phyloP scores from a whole-genome alignment of 2,329 filamentous ascomycete genomes.

The Cercospora zeina region DNA sequence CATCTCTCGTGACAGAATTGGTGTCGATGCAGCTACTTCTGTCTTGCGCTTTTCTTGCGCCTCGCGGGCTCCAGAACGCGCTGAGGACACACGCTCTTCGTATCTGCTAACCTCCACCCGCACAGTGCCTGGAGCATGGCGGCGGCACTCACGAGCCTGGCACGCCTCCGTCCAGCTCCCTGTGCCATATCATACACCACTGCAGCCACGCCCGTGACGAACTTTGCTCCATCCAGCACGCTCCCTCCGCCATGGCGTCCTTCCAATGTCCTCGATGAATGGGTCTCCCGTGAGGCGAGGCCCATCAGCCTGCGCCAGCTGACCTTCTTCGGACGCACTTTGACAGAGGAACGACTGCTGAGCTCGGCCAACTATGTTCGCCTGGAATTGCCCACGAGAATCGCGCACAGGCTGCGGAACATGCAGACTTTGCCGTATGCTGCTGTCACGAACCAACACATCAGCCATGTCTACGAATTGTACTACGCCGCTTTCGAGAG shows the following conservation, averaged over 20 bases:
- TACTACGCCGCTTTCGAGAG: conserved; percentile 97
- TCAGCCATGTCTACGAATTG: conserved; percentile 91
- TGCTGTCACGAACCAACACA: conserved; percentile 91
- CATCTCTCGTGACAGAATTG: background rate
- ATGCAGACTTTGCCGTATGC: conserved; percentile 96
- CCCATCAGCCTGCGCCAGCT: conserved; percentile 96
- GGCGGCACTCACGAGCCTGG: background rate
- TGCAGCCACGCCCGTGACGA: conserved; percentile 16
- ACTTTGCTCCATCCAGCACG: conserved; percentile 19
- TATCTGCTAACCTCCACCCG: background rate
- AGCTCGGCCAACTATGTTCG: conserved; percentile 97
- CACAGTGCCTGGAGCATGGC: conserved; percentile 5
- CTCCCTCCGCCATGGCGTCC: conserved; percentile 59
- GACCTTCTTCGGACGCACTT: conserved; percentile 92
- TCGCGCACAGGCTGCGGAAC: conserved; percentile 91
- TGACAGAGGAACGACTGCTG: conserved; percentile 85
- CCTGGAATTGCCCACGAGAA: conserved; percentile 83
- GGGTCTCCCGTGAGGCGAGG: conserved; percentile 86
- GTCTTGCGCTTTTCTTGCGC: background rate
- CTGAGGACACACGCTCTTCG: background rate
- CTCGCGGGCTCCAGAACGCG: conserved; percentile 7
- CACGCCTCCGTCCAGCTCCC: conserved; percentile 15
- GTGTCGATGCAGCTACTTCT: conserved; percentile 10
- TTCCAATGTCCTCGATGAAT: conserved; percentile 64
- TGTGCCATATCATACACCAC: conserved; percentile 26